phyloP scores from a whole-genome alignment of 371 early-diverging fungal genomes.

The Apophysomyces variabilis region DNA sequence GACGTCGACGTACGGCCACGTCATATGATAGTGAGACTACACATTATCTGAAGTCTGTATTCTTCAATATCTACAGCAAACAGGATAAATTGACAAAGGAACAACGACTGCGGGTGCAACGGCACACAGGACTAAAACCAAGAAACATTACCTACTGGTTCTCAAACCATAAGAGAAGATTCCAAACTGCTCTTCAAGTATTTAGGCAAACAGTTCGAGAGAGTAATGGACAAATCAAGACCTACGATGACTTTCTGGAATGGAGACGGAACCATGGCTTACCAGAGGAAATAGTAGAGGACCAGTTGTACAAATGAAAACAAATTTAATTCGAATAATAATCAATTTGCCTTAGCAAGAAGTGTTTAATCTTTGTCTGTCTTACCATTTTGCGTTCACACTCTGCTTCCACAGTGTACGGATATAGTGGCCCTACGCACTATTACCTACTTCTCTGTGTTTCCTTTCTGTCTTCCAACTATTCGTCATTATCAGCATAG shows the following conservation, averaged over 20 bases:
- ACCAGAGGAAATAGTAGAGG: constrained; percentile 30
- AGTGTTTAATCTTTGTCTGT: no score
- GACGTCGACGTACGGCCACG: constrained; percentile 42
- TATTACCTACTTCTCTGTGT: no score
- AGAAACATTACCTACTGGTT: constrained; percentile 59
- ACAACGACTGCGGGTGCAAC: constrained; percentile 36
- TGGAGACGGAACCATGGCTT: constrained; percentile 36
- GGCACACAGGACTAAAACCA: constrained; percentile 43
- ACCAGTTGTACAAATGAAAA: neutral
- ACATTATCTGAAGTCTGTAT: constrained; percentile 43
- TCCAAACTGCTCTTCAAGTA: constrained; percentile 29
- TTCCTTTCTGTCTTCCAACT: no score
- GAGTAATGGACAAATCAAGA: constrained; percentile 31
- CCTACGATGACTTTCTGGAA: constrained; percentile 44
- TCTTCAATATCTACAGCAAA: constrained; percentile 44
- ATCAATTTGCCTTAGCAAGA: neutral
- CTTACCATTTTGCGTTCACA: neutral
- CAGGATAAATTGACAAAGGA: constrained; percentile 50
- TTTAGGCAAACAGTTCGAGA: constrained; percentile 34
- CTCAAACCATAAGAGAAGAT: constrained; percentile 52
- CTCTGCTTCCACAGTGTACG: neutral
- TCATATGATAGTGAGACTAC: constrained; percentile 50
- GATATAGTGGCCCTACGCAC: no score
- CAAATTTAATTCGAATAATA: neutral
- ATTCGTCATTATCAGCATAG: no score